These are phyloP conservation scores for Solanum hybrid DNA, from an alignment of 305 asterid species.

Conservation along the genomic window DNA sequence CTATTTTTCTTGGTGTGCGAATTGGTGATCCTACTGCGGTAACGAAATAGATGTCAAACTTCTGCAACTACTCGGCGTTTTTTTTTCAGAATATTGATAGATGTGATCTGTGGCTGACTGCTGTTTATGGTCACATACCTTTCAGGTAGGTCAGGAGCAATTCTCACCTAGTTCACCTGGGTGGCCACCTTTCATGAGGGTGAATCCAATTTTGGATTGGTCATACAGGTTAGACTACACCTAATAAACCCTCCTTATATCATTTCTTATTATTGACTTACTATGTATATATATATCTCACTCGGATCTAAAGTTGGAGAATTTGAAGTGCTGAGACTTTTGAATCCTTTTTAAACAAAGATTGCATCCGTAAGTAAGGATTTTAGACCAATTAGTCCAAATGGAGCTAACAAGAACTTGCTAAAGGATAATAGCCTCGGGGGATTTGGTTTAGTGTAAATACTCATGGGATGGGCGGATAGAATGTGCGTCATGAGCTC, in stretches of 20 bases:
- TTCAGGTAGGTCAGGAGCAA: conserved; percentile 88
- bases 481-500: not conserved
- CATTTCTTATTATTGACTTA: not conserved
- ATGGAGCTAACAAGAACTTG: not conserved
- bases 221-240: conserved; percentile 56
- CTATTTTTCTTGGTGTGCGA: conserved; percentile 90
- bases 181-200: conserved; percentile 99
- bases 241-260: not conserved
- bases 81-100: not conserved
- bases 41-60: not conserved
- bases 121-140: not conserved
- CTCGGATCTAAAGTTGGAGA: not conserved
- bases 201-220: conserved; percentile 98
- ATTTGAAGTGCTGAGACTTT: not conserved
- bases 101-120: not conserved
- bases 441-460: not conserved
- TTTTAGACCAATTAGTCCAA: not conserved
- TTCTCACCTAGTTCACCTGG: conserved; percentile 97
- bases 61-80: not conserved
- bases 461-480: not conserved
- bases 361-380: not conserved
- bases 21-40: conserved; percentile 97
- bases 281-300: not conserved
- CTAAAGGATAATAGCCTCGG: not conserved
- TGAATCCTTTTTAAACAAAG: not conserved